Evolutionary conservation across 2,329 filamentous ascomycete genomes (phyloP), one percentile per base, ranked within the genome.

Genomic region (Neofusicoccum laricinum): DNA sequence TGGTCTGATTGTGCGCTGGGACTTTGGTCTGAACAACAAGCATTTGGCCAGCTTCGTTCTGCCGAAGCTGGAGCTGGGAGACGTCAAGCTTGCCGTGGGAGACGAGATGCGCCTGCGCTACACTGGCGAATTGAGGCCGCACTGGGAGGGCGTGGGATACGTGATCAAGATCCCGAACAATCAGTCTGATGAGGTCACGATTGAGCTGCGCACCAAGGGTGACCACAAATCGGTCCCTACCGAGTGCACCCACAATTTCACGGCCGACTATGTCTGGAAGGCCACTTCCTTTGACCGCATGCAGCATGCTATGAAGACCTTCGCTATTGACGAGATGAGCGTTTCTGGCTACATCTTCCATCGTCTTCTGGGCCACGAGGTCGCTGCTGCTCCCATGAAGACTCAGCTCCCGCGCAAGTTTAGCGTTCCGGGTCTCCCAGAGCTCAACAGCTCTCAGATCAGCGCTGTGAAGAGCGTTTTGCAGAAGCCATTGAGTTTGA

Each of bases 141-240:
- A 92, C 65, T 99, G 95, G 95, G 95, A 99, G 76, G 95, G 95
- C 41, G 95, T 99, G 38, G 95, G 95, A 68, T 99, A 99, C 77
- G 95, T 99, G 66, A 93, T 98, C 81, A 99, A 99, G 81, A 98
- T 99, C 66, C 96, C 95, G 21, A 98, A 99, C 84, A 98, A 98
- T 78, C 93, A 97, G 80, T 97, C 93, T 14, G 95, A 99, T 72
- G 94, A 99, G 76, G 95, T 99, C 61, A 96, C 91, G 10, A 90
- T 99, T 68, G 95, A 99, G 77, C 81, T 99, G 74, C 91, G 95
- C 69, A 92, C 95, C 72, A 94, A 95, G 67, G 93, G 92, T 67
- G 96, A 96, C 75, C 93, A 98, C 80, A 98, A 98, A 78, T 92
- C 90, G 32, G 92, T 98, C 1, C 95, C 95, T 0, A 97, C 92